Conservation (phyloP, 768 basidiomycete species). For the Mycena pura region DNA sequence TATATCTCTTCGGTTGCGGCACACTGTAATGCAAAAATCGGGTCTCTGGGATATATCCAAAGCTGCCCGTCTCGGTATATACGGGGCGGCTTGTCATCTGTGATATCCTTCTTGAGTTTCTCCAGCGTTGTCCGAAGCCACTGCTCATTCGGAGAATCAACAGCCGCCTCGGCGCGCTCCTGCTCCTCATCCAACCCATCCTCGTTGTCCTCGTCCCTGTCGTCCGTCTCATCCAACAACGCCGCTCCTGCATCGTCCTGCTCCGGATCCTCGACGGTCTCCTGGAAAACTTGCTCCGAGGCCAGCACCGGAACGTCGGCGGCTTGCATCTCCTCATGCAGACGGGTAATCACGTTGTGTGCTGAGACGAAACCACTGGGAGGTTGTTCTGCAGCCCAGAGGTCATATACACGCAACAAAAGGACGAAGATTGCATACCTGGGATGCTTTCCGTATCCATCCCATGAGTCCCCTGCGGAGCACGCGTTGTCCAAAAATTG, state of each 20-base stretch:
- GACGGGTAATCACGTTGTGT: not conserved
- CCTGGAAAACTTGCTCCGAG: not conserved
- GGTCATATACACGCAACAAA: not conserved
- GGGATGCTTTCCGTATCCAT: not conserved
- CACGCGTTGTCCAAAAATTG: too few species aligned
- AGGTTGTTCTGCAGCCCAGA: not conserved
- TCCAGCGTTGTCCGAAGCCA: slow-evolving; percentile 4
- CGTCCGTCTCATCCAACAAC: slow-evolving; percentile 2
- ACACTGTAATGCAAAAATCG: slow-evolving; percentile 9
- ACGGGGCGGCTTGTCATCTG: not conserved
- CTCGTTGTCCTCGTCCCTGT: slow-evolving; percentile 4
- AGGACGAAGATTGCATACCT: not conserved
- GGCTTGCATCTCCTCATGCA: not conserved
- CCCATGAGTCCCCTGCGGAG: not conserved
- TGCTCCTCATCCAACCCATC: not conserved
- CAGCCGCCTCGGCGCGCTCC: not conserved
- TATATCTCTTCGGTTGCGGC: slow-evolving; percentile 6
- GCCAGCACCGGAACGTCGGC: not conserved
- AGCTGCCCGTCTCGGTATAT: slow-evolving; percentile 7
- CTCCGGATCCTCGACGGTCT: not conserved
- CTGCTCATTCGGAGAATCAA: not conserved
- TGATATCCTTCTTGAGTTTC: slow-evolving; percentile 8
- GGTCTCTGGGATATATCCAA: slow-evolving; percentile 15
- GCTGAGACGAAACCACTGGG: not conserved
- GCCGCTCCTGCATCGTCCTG: not conserved